Percentiles rank a stretch among this genome's conserved stretches.
Conservation (phyloP, 257 asterid genomes). For the Lycium ferocissimum region DNA sequence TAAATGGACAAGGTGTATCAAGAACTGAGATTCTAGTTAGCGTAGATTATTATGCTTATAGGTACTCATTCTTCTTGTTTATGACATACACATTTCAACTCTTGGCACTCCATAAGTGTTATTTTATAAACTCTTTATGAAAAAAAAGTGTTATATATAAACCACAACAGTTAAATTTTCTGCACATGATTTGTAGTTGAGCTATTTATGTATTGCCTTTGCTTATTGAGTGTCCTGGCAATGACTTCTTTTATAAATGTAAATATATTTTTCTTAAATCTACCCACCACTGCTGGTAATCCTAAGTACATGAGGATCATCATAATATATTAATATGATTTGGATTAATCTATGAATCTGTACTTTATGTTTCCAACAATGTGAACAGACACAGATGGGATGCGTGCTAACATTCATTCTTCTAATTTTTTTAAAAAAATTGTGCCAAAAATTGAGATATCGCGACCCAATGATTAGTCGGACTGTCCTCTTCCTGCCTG, state of each 20-base stretch:
- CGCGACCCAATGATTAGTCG: background rate
- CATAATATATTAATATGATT: background rate
- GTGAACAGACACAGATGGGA: background rate
- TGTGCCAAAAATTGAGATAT: background rate
- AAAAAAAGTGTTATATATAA: too few relatives aligned
- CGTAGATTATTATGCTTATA: background rate
- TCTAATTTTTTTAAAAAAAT: too few relatives aligned
- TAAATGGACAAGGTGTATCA: constrained; percentile 15
- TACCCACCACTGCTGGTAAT: background rate
- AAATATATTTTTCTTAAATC: background rate
- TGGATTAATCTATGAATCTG: background rate
- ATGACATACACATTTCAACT: too few relatives aligned
- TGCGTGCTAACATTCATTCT: background rate
- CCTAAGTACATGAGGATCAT: background rate
- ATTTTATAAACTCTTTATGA: too few relatives aligned
- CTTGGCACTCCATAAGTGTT: too few relatives aligned
- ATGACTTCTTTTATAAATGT: background rate
- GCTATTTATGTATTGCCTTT: too few relatives aligned
- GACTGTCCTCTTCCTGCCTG: too few relatives aligned
- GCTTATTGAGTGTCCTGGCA: too few relatives aligned
- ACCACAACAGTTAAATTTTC: too few relatives aligned
- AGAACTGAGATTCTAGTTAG: constrained; percentile 13
- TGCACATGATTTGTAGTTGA: too few relatives aligned
- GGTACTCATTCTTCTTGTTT: too few relatives aligned
- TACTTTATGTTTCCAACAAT: background rate